Base-by-base conservation (phyloP, 2,329 filamentous ascomycete species). In the Ramularia endophylla region DNA sequence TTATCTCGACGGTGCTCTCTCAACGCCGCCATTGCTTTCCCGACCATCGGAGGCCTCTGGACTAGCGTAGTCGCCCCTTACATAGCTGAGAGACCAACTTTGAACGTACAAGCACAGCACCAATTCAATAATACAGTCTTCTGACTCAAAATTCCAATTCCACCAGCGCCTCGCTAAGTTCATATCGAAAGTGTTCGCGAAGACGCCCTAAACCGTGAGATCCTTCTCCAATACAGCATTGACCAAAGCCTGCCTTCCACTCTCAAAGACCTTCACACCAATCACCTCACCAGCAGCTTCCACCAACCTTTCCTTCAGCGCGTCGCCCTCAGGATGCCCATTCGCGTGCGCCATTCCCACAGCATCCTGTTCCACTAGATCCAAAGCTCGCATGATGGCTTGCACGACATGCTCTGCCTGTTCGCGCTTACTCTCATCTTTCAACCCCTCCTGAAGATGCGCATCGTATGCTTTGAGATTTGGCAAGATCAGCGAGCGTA, bases 381-480 rank as follows among this genome's bases (percentile, higher is more conserved):
- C 66, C 40, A 86, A 62, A 0, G 75, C 73, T 38, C 69, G 68
- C 22, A 83, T 57, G 12, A 86, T 65, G 2, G 75, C 74, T 5
- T 58, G 65, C 11, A 83, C 62, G 1, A 85, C 74, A 55, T 74
- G 74, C 51, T 81, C 75, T 0, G 78, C 76, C 47, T 83, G 78
- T 5, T 71, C 67, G 43, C 70, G 74, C 50, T 72, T 75, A 16
- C 67, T 61, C n/a, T 73, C 69, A 38, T 78, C 76, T 13, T 69
- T 69, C 34, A 75, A 56, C 2, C 70, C 74, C 43, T 80, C 76
- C 31, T 70, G 68, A 5, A 85, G 65, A 8, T 83, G 67, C 13
- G 71, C 71, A 37, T 83, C 78, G 56, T 82, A 86, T 0, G 75
- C 70, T 43, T 73, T 75, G 17, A 85, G 65, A 49, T 84, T 85